A percentile compares a stretch with the other conserved stretches of the same genome.
Evolutionary conservation across 2,329 filamentous ascomycete species (phyloP).

Genomic region (Cordyceps cateniannulata): DNA sequence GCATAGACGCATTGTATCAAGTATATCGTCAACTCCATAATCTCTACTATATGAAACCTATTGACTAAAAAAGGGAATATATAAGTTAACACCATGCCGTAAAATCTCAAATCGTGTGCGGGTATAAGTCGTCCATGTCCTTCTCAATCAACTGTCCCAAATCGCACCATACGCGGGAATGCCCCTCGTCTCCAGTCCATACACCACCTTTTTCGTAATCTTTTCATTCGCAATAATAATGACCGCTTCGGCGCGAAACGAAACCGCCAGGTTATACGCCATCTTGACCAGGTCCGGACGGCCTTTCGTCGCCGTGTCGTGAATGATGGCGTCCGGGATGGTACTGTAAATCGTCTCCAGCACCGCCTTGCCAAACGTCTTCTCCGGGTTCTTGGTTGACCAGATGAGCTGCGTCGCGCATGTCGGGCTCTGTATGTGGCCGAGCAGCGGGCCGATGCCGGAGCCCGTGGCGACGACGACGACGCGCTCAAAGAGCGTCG

Average conservation of each 20-base stretch:
- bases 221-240: conserved; percentile 66
- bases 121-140: too few relatives aligned
- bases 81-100: too few relatives aligned
- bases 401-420: conserved; percentile 58
- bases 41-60: too few relatives aligned
- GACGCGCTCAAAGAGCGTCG: conserved; percentile 57
- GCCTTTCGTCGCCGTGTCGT: conserved; percentile 56
- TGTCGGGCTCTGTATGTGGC: conserved; percentile 45
- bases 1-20: too few relatives aligned
- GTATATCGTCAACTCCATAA: too few relatives aligned
- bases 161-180: conserved; percentile 67
- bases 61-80: too few relatives aligned
- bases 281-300: conserved; percentile 50
- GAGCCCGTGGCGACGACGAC: conserved; percentile 67
- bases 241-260: conserved; percentile 59
- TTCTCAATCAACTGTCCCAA: conserved; percentile 55
- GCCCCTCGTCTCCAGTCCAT: conserved; percentile 59
- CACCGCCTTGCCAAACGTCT: conserved; percentile 56
- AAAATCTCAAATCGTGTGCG: too few relatives aligned
- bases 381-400: conserved; percentile 55
- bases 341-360: conserved; percentile 47
- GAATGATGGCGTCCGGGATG: conserved; percentile 57
- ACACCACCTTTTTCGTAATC: conserved; percentile 62
- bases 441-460: conserved; percentile 64
- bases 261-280: conserved; percentile 47